Conservation (phyloP, 257 asterid species). For the Capsicum rhomboideum region DNA sequence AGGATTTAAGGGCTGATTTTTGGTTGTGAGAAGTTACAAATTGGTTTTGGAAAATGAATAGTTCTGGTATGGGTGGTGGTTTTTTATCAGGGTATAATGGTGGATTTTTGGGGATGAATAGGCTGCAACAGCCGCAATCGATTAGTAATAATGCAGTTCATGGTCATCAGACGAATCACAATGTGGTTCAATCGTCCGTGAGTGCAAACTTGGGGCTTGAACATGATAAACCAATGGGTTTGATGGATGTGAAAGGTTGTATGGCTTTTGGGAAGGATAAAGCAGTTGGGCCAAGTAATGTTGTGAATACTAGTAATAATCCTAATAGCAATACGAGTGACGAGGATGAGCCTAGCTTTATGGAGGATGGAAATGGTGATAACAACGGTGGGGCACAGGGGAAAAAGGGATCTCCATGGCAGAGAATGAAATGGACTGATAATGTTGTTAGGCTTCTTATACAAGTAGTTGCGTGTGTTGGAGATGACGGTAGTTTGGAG, state of each 20-base stretch:
- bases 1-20: not conserved
- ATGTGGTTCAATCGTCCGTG: conserved; percentile 3
- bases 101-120: conserved; percentile 26
- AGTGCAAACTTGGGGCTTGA: conserved; percentile 5
- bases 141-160: conserved; percentile 5
- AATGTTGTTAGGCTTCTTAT: conserved; percentile 38
- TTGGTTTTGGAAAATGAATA: conserved; percentile 13
- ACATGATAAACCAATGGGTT: conserved; percentile 1
- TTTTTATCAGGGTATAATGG: conserved; percentile 23
- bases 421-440: conserved; percentile 61
- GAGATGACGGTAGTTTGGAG: conserved; percentile 39
- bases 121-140: conserved; percentile 12
- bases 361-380: conserved; percentile 20
- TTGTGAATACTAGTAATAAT: not conserved
- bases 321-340: conserved; percentile 15
- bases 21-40: not conserved
- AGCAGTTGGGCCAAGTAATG: not conserved
- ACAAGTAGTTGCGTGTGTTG: conserved; percentile 44
- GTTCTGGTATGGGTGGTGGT: conserved; percentile 14
- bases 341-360: conserved; percentile 24
- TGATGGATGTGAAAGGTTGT: conserved; percentile 9
- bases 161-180: not conserved
- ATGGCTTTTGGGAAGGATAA: conserved; percentile 15
- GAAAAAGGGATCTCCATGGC: conserved; percentile 43
- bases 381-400: conserved; percentile 13